A percentile compares a stretch with the other conserved stretches of the same genome.
These are phyloP conservation scores for Raffaelea albimanens DNA, from an alignment of 2,329 filamentous ascomycete species.

Conservation along the genomic window DNA sequence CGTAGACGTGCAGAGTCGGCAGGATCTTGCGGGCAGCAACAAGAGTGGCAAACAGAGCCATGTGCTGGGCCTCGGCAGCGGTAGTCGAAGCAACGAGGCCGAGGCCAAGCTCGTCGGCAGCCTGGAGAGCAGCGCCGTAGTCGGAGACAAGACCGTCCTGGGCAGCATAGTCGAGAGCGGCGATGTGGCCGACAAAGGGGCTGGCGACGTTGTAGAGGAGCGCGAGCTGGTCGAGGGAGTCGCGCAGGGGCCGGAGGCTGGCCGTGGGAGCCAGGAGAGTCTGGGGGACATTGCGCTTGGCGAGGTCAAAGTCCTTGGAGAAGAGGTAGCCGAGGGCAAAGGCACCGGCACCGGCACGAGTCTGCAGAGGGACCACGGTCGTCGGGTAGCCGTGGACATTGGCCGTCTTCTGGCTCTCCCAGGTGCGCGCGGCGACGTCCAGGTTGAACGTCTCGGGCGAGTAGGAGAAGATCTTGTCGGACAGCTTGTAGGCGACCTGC, in stretches of 20 bases:
- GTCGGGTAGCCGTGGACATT: constrained; percentile 81
- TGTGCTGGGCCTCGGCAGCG: constrained; percentile 87
- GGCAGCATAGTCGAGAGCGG: constrained; percentile 75
- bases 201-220: constrained; percentile 86
- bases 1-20: constrained; percentile 71
- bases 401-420: constrained; percentile 58
- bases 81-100: constrained; percentile 79
- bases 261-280: constrained; percentile 79
- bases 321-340: constrained; percentile 96
- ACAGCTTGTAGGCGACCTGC: constrained; percentile 89
- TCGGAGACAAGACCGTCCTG: constrained; percentile 70
- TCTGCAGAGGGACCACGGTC: constrained; percentile 71
- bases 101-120: constrained; percentile 84
- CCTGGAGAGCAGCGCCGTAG: constrained; percentile 69
- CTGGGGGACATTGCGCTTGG: constrained; percentile 86
- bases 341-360: constrained; percentile 77
- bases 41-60: constrained; percentile 66
- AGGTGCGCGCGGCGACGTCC: constrained; percentile 71
- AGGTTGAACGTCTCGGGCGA: constrained; percentile 90
- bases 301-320: constrained; percentile 89
- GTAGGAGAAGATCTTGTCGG: constrained; percentile 96
- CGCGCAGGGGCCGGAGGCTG: constrained; percentile 68
- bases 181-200: constrained; percentile 86
- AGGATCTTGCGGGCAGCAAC: constrained; percentile 53
- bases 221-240: constrained; percentile 83